These are phyloP conservation scores for Fraxinus paxiana DNA, from an alignment of 305 asterid species.

Conservation along the genomic window DNA sequence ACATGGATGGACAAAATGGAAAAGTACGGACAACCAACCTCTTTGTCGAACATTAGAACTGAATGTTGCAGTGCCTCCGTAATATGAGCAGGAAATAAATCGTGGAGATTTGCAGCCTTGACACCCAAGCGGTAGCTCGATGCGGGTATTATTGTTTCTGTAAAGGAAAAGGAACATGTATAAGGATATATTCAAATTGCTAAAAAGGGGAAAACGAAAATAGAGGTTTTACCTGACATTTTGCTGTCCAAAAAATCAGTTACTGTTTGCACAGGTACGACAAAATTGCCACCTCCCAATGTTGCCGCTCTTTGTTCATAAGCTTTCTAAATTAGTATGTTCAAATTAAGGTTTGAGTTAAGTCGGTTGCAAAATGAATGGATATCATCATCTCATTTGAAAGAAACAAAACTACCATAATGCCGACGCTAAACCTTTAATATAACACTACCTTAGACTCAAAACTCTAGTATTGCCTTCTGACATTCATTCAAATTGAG, in stretches of 20 bases:
- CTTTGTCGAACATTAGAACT: constrained; percentile 62
- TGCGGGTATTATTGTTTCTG: constrained; percentile 62
- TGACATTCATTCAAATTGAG: neutral
- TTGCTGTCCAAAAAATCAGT: constrained; percentile 66
- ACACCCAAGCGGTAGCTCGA: constrained; percentile 94
- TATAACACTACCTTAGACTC: neutral
- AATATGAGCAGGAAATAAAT: constrained; percentile 62
- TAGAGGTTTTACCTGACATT: constrained; percentile 49
- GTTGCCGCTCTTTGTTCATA: constrained; percentile 74
- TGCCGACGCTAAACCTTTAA: neutral
- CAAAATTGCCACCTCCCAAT: constrained; percentile 92
- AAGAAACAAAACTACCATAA: neutral
- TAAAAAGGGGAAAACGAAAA: neutral
- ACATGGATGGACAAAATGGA: neutral
- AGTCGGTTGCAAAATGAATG: neutral
- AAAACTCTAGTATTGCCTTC: neutral
- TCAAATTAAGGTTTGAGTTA: neutral
- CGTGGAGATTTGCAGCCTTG: constrained; percentile 76
- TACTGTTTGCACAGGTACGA: constrained; percentile 79
- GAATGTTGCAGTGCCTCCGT: constrained; percentile 75
- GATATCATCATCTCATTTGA: neutral
- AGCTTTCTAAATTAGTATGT: constrained; percentile 40
- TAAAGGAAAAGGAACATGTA: constrained; percentile 24
- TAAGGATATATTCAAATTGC: constrained; percentile 18
- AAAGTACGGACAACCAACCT: constrained; percentile 43